Percentiles rank a stretch among this genome's conserved stretches.
Conservation (phyloP, 1,139 yeast genomes). For the Yamadazyma friedrichii region DNA sequence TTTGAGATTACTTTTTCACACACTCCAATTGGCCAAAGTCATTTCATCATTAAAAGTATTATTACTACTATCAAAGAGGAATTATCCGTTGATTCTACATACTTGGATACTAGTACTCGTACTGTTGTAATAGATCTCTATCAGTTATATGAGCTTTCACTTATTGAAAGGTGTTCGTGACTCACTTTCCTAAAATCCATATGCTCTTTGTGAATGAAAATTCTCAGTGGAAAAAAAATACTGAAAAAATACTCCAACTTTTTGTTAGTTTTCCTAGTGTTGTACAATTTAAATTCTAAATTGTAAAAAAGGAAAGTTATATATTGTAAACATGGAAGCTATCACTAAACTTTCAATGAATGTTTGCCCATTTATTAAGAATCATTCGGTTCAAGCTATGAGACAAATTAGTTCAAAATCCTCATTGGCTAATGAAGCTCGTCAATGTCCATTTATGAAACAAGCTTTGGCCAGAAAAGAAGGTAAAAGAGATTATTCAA, state of each 20-base stretch:
- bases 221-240: not conserved
- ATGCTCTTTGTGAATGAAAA: no score
- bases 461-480: conserved; percentile 56
- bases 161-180: no score
- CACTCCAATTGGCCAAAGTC: no score
- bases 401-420: conserved; percentile 46
- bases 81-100: no score
- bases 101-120: no score
- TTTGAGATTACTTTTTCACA: no score
- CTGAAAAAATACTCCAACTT: conserved; percentile 2
- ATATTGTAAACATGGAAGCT: conserved; percentile 63
- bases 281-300: not conserved
- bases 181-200: no score
- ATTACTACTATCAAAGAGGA: no score
- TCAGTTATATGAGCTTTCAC: no score
- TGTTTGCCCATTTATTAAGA: conserved; percentile 83
- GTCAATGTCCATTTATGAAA: conserved; percentile 85
- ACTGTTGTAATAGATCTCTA: no score
- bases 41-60: no score
- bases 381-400: conserved; percentile 61
- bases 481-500: conserved; percentile 47
- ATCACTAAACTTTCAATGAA: conserved; percentile 73
- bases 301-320: not conserved
- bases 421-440: conserved; percentile 61
- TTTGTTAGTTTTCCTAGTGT: not conserved